These are phyloP conservation scores for Neobulgaria alba DNA, from an alignment of 2,329 filamentous ascomycete species.

Conservation along the genomic window DNA sequence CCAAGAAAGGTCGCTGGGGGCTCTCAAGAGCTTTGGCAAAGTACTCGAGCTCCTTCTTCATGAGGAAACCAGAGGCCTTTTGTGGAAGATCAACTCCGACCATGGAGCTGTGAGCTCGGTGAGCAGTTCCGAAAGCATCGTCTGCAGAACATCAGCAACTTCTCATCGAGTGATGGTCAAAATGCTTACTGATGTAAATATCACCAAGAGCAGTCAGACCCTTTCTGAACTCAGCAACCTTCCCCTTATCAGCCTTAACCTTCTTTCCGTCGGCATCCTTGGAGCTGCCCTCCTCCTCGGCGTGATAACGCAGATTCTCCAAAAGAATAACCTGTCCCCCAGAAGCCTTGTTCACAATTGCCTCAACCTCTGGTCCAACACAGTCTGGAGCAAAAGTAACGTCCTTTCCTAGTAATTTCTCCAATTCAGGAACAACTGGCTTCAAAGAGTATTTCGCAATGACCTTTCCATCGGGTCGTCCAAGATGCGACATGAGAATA, in stretches of 20 bases:
- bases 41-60: constrained; percentile 99
- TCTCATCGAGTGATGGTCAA: background rate
- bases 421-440: constrained; percentile 83
- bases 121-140: constrained; percentile 96
- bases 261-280: constrained; percentile 96
- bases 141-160: constrained; percentile 43
- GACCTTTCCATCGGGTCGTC: constrained; percentile 81
- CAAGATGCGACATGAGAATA: constrained; percentile 96
- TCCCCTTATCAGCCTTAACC: constrained; percentile 90
- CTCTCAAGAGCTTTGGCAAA: constrained; percentile 94
- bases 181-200: constrained; percentile 82
- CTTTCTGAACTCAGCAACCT: constrained; percentile 91
- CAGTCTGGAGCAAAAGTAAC: constrained; percentile 87
- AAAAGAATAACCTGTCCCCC: constrained; percentile 80
- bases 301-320: constrained; percentile 97
- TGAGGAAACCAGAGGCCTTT: constrained; percentile 95
- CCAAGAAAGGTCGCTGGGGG: constrained; percentile 91
- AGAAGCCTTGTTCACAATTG: constrained; percentile 73
- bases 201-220: constrained; percentile 90
- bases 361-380: constrained; percentile 84
- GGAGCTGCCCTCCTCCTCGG: constrained; percentile 93
- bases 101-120: constrained; percentile 99
- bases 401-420: constrained; percentile 74
- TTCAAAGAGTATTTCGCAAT: constrained; percentile 93
- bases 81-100: constrained; percentile 92